These are phyloP conservation scores for Apiospora hydei DNA, from an alignment of 2,329 filamentous ascomycete species.

Conservation along the genomic window DNA sequence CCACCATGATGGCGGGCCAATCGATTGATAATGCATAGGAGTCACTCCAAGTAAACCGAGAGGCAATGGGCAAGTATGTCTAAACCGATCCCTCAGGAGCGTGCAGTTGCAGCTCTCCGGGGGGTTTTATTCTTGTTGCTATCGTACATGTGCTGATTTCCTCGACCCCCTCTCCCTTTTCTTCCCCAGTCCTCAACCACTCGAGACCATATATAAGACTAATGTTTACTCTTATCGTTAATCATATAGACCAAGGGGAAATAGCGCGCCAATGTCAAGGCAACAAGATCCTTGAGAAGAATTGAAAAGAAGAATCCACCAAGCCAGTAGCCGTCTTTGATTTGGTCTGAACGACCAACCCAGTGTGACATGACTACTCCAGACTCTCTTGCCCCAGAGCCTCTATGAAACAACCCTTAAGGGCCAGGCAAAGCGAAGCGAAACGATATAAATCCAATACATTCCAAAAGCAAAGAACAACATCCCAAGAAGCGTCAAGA, in stretches of 20 bases:
- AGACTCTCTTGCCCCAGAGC: slow-evolving; percentile 17
- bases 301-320: slow-evolving; percentile 17
- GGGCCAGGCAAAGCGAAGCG: not conserved
- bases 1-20: not conserved
- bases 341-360: slow-evolving; percentile 10
- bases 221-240: slow-evolving; percentile 9
- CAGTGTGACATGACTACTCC: slow-evolving; percentile 6
- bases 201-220: slow-evolving; percentile 19
- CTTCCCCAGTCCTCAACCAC: not conserved
- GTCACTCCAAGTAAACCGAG: not conserved
- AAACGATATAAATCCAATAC: slow-evolving; percentile 6
- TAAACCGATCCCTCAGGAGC: not conserved
- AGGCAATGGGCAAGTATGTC: not conserved
- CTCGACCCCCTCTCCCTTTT: not conserved
- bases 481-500: slow-evolving; percentile 11
- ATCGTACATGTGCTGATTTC: slow-evolving; percentile 8
- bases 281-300: slow-evolving; percentile 4
- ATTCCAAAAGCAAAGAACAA: slow-evolving; percentile 17
- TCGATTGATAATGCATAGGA: not conserved
- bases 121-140: slow-evolving; percentile 4
- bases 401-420: not conserved
- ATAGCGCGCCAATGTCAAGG: not conserved
- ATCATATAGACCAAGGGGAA: slow-evolving; percentile 4
- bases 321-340: slow-evolving; percentile 14
- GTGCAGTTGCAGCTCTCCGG: not conserved